phyloP scores from a whole-genome alignment of 768 basidiomycete genomes.

The Gelatoporia subvermispora region DNA sequence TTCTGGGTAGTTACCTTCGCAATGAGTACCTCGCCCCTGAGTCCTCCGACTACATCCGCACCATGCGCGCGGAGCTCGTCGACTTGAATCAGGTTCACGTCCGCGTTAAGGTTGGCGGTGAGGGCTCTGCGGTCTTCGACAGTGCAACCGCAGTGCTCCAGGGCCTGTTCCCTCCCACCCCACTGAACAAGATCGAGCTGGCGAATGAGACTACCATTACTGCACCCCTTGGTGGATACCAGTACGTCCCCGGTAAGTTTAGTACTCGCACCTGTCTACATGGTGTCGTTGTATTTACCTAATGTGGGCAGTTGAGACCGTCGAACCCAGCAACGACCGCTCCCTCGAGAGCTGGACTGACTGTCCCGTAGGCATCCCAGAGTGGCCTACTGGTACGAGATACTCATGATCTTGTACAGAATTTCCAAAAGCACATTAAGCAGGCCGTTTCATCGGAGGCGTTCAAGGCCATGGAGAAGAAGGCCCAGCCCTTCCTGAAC shows the following conservation, averaged over 20 bases:
- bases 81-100: slow-evolving; percentile 71
- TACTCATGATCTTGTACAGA: slow-evolving; percentile 29
- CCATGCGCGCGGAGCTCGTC: slow-evolving; percentile 51
- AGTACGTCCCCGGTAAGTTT: slow-evolving; percentile 76
- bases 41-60: slow-evolving; percentile 65
- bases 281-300: not conserved
- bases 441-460: slow-evolving; percentile 55
- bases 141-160: slow-evolving; percentile 81
- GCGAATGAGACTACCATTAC: slow-evolving; percentile 72
- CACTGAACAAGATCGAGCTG: slow-evolving; percentile 64
- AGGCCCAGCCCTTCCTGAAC: slow-evolving; percentile 62
- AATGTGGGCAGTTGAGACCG: slow-evolving; percentile 60
- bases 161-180: slow-evolving; percentile 81
- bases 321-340: slow-evolving; percentile 78
- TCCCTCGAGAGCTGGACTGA: slow-evolving; percentile 78
- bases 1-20: slow-evolving; percentile 59
- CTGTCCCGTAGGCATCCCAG: slow-evolving; percentile 41
- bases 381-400: too few species aligned
- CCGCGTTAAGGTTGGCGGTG: slow-evolving; percentile 78
- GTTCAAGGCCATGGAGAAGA: slow-evolving; percentile 58
- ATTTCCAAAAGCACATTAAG: slow-evolving; percentile 61
- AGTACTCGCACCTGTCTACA: not conserved
- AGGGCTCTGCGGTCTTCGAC: slow-evolving; percentile 85
- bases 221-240: slow-evolving; percentile 70
- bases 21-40: slow-evolving; percentile 58